Evolutionary conservation across 2,329 filamentous ascomycete species (phyloP).

Genomic region (Ceratocystis variospora): DNA sequence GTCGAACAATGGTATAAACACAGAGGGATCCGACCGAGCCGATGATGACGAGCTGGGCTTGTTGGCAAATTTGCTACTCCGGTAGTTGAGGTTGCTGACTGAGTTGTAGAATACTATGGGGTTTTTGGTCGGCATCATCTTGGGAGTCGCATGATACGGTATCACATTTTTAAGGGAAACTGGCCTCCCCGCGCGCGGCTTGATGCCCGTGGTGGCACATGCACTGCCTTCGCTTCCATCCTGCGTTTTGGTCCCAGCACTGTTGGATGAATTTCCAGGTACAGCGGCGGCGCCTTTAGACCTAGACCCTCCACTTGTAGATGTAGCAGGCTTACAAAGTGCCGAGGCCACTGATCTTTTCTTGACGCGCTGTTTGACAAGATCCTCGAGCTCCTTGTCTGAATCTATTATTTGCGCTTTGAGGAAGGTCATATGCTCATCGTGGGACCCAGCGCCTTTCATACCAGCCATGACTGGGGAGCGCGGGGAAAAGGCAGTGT

Average conservation of each 20-base stretch:
- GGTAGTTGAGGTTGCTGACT: neutral
- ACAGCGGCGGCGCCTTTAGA: too few relatives aligned
- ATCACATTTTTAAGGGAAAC: constrained; percentile 25
- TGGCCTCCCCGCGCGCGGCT: constrained; percentile 15
- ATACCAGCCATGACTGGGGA: constrained; percentile 67
- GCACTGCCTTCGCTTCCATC: constrained; percentile 16
- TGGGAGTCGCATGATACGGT: constrained; percentile 28
- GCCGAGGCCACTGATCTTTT: neutral
- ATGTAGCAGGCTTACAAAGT: neutral
- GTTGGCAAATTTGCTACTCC: neutral
- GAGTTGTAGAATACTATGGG: neutral
- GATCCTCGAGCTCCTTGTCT: constrained; percentile 58
- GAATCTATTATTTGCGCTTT: constrained; percentile 68
- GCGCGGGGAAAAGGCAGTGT: constrained; percentile 55
- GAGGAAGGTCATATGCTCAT: constrained; percentile 48
- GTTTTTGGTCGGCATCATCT: constrained; percentile 22
- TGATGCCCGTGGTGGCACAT: neutral
- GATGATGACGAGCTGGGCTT: neutral
- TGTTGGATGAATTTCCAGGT: constrained; percentile 24
- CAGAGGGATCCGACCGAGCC: neutral
- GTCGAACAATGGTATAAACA: neutral
- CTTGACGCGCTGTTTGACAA: constrained; percentile 43
- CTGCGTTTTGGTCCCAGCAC: constrained; percentile 24
- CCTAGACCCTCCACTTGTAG: neutral
- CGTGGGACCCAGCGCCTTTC: constrained; percentile 26